A percentile compares a stretch with the other conserved stretches of the same genome.
Evolutionary conservation across 352 stramenopile genomes (phyloP).

Genomic region (Phytophthora tubulina): DNA sequence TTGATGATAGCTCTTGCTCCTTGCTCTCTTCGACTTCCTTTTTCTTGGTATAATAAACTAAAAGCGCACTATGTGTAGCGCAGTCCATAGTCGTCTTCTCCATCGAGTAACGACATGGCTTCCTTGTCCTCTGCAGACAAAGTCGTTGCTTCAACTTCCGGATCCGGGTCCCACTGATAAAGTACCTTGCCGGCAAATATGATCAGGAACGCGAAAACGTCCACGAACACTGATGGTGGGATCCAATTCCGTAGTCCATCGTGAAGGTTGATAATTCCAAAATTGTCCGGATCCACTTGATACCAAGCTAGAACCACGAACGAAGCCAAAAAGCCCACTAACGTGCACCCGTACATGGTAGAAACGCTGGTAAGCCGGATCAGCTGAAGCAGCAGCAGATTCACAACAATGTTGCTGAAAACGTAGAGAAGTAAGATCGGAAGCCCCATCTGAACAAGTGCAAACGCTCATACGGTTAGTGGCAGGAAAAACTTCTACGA

Average conservation of each 20-base stretch:
- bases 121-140: conserved; percentile 89
- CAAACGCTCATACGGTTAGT: conserved; percentile 4
- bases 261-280: conserved; percentile 65
- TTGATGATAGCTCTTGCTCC: conserved; percentile 30
- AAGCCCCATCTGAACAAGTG: conserved; percentile 66
- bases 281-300: conserved; percentile 75
- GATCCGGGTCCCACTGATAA: conserved; percentile 85
- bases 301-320: conserved; percentile 84
- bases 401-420: conserved; percentile 82
- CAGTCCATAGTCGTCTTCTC: conserved; percentile 76
- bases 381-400: conserved; percentile 75
- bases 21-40: conserved; percentile 15
- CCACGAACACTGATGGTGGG: conserved; percentile 71
- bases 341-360: conserved; percentile 79
- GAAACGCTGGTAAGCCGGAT: conserved; percentile 82
- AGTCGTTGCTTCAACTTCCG: conserved; percentile 82
- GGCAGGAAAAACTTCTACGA: not conserved
- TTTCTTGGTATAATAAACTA: conserved; percentile 29
- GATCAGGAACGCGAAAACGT: conserved; percentile 75
- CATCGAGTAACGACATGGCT: conserved; percentile 72
- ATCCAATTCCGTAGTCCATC: conserved; percentile 78
- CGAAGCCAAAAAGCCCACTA: conserved; percentile 76
- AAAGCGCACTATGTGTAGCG: conserved; percentile 68
- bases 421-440: conserved; percentile 78
- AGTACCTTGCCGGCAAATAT: conserved; percentile 78